Evolutionary conservation across 2,329 filamentous ascomycete genomes (phyloP), one percentile per base, ranked within the genome.

Genomic region (Botrytis paeoniae): DNA sequence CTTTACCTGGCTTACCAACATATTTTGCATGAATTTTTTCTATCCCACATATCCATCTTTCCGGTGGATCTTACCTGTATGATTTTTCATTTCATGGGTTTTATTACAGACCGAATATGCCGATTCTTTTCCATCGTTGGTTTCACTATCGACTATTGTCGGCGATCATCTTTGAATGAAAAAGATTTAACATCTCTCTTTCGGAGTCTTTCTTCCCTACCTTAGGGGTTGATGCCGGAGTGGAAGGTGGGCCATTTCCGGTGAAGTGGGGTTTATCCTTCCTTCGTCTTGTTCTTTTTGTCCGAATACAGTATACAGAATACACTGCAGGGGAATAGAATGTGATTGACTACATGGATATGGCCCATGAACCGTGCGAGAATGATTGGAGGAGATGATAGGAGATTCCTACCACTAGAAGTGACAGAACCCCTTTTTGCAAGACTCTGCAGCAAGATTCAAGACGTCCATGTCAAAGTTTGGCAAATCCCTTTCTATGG

Each of bases 101-200:
- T 54, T 39, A 37, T 37, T 20, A 20, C 29, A 66, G 63, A 32
- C 29, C 29, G 29, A 66, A n/a, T 1, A 37, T 37, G 37, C 43
- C 63, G 29, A 66, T 54, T 3, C n/a, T 20, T 66, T 37, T 10
- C 14, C 63, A 37, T 32, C 5, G 10, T 37, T 51, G 32, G 41
- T 66, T 66, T 66, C 64, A 66, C 45, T 39, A 54, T 66, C 43
- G 18, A 39, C n/a, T 37, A 25, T 29, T 66, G 32, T 54, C 45
- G 63, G 45, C 63, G 43, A 48, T 64, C n/a, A 32, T 43, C 20
- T 32, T 43, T 32, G 25, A 63, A 32, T 20, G 16, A 29, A 29
- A 20, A 41, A 18, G 4, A 25, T n/a, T 43, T 37, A 20, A n/a
- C 14, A 20, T 41, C 22, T 9, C 37, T 20, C 39, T 20, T 25